Conservation (phyloP, 768 basidiomycete species). For the Pleurotus pulmonarius region DNA sequence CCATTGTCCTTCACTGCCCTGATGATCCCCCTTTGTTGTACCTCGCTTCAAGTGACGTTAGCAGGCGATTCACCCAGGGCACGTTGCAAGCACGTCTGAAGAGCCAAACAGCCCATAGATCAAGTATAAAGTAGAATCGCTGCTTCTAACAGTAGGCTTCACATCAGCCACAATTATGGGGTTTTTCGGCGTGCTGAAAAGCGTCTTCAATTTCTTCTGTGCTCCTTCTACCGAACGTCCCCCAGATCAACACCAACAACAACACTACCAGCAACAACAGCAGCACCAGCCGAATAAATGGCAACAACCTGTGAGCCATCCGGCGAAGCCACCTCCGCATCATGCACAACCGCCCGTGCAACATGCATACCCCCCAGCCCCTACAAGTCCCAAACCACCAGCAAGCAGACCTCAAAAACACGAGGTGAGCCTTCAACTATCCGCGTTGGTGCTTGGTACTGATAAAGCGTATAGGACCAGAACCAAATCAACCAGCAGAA, state of each 20-base stretch:
- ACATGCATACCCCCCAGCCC: background rate
- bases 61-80: too few species aligned
- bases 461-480: constrained; percentile 34
- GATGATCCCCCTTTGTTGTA: too few species aligned
- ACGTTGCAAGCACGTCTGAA: too few species aligned
- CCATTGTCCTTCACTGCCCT: too few species aligned
- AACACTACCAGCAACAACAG: background rate
- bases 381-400: background rate
- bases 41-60: too few species aligned
- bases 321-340: background rate
- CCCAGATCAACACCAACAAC: background rate
- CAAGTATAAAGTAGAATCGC: too few species aligned
- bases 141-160: too few species aligned
- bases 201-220: background rate
- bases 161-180: background rate
- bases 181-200: background rate
- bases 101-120: too few species aligned
- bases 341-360: background rate
- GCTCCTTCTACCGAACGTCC: background rate
- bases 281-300: background rate
- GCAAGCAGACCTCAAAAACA: constrained; percentile 1
- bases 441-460: background rate
- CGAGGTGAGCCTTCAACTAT: background rate
- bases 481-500: constrained; percentile 68
- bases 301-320: background rate